Percentiles rank a stretch among this genome's conserved stretches.
Evolutionary conservation across 768 basidiomycete genomes (phyloP).

Genomic region (Heimioporus sp.): DNA sequence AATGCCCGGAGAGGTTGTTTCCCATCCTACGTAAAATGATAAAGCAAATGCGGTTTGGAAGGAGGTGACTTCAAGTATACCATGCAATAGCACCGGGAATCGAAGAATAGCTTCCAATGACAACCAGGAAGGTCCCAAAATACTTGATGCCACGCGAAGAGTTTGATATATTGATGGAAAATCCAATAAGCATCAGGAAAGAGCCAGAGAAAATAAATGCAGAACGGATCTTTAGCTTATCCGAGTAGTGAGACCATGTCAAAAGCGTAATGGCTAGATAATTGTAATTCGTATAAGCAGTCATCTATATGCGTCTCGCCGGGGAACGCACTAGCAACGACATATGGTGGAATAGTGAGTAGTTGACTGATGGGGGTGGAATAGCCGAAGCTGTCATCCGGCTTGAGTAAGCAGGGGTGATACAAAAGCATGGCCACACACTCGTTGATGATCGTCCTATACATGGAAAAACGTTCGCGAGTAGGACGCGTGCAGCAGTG

Average conservation of each 20-base stretch:
- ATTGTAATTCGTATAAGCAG: background rate
- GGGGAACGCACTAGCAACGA: constrained; percentile 52
- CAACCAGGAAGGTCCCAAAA: constrained; percentile 68
- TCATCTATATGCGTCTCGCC: background rate
- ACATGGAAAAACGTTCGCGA: background rate
- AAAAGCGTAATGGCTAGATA: constrained; percentile 49
- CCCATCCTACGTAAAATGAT: constrained; percentile 43
- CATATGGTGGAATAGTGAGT: constrained; percentile 66
- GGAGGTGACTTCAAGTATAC: constrained; percentile 33
- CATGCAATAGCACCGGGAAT: constrained; percentile 63
- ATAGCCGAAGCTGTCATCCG: constrained; percentile 52
- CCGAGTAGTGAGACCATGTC: constrained; percentile 55
- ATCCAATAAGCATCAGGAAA: constrained; percentile 53
- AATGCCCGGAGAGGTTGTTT: constrained; percentile 56
- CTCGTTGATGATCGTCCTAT: constrained; percentile 59
- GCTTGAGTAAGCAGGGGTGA: background rate
- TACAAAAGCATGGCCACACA: constrained; percentile 12
- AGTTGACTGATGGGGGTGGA: constrained; percentile 55
- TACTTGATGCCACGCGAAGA: constrained; percentile 57
- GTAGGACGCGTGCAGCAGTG: background rate
- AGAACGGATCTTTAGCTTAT: constrained; percentile 52
- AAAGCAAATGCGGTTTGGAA: background rate
- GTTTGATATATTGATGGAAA: constrained; percentile 59
- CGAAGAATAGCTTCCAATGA: constrained; percentile 53
- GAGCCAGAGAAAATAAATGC: constrained; percentile 57